These are phyloP conservation scores for Kwoniella newhampshirensis DNA, from an alignment of 768 basidiomycete species.

Conservation along the genomic window DNA sequence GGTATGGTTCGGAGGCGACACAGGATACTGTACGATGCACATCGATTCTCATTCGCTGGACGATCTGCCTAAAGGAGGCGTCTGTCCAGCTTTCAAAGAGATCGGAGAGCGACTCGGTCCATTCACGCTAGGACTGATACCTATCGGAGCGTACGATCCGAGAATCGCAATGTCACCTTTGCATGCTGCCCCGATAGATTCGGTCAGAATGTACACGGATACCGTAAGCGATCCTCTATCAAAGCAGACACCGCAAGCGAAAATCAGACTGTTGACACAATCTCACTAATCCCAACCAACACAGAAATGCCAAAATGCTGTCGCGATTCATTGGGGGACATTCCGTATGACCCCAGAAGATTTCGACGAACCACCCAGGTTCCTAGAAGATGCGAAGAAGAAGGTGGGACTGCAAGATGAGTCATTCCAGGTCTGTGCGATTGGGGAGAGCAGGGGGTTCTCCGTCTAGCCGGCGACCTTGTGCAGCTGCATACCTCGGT, in stretches of 20 bases:
- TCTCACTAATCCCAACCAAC: not conserved
- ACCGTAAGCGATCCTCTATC: constrained; percentile 55
- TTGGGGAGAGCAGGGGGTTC: constrained; percentile 61
- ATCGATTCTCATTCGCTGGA: constrained; percentile 39
- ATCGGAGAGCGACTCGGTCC: constrained; percentile 66
- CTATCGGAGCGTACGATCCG: constrained; percentile 58
- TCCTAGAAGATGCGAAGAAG: constrained; percentile 60
- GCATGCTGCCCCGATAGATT: constrained; percentile 68
- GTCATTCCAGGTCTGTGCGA: constrained; percentile 62
- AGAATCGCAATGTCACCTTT: constrained; percentile 58
- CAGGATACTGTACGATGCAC: constrained; percentile 53
- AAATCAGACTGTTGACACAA: not conserved
- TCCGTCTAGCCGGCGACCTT: no score
- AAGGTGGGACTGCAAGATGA: constrained; percentile 60
- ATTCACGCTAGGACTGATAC: constrained; percentile 68
- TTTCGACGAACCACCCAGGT: constrained; percentile 64
- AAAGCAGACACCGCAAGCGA: no score
- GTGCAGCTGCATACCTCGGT: no score
- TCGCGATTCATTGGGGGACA: constrained; percentile 70
- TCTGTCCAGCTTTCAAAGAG: constrained; percentile 71
- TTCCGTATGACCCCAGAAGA: constrained; percentile 50
- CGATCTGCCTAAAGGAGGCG: constrained; percentile 48
- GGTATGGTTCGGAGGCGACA: constrained; percentile 66
- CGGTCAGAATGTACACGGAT: constrained; percentile 68
- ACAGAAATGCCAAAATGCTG: constrained; percentile 57